Evolutionary conservation across 805 yeast species (phyloP).

Genomic region (Yarrowia sp.): DNA sequence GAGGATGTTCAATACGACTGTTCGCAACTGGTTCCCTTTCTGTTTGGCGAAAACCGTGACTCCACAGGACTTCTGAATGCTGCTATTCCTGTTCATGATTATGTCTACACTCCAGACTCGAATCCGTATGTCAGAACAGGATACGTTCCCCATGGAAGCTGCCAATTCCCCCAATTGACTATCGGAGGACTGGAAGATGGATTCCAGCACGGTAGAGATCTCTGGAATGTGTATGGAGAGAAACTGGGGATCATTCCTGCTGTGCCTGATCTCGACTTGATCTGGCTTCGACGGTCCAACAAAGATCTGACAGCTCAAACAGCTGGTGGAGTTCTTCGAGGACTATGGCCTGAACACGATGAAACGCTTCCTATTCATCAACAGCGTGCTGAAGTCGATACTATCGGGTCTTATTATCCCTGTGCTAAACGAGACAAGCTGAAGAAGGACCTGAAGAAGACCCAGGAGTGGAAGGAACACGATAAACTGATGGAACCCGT

Average conservation of each 20-base stretch:
- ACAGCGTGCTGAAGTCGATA: slow-evolving; percentile 37
- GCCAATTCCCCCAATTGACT: slow-evolving; percentile 45
- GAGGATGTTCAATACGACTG: background rate
- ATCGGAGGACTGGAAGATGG: slow-evolving; percentile 45
- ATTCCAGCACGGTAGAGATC: slow-evolving; percentile 43
- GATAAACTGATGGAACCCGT: background rate
- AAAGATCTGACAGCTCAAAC: slow-evolving; percentile 45
- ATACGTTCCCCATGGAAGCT: slow-evolving; percentile 30
- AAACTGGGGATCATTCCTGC: slow-evolving; percentile 42
- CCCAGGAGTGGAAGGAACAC: slow-evolving; percentile 40
- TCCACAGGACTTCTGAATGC: slow-evolving; percentile 4
- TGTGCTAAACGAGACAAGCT: slow-evolving; percentile 41
- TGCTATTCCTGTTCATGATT: slow-evolving; percentile 8
- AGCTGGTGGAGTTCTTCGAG: slow-evolving; percentile 42
- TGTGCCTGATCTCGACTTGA: slow-evolving; percentile 32
- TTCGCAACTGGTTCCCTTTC: background rate
- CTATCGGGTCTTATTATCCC: slow-evolving; percentile 42
- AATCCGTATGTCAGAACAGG: slow-evolving; percentile 4
- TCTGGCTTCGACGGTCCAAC: slow-evolving; percentile 14
- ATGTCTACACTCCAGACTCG: slow-evolving; percentile 12
- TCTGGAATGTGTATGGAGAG: slow-evolving; percentile 42
- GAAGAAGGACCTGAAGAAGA: slow-evolving; percentile 35
- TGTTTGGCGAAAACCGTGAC: slow-evolving; percentile 9
- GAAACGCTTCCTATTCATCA: slow-evolving; percentile 40
- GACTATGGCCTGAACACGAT: slow-evolving; percentile 42